Evolutionary conservation across 495 filamentous ascomycete species (phyloP).

Genomic region (Chaetomium cochliodes): DNA sequence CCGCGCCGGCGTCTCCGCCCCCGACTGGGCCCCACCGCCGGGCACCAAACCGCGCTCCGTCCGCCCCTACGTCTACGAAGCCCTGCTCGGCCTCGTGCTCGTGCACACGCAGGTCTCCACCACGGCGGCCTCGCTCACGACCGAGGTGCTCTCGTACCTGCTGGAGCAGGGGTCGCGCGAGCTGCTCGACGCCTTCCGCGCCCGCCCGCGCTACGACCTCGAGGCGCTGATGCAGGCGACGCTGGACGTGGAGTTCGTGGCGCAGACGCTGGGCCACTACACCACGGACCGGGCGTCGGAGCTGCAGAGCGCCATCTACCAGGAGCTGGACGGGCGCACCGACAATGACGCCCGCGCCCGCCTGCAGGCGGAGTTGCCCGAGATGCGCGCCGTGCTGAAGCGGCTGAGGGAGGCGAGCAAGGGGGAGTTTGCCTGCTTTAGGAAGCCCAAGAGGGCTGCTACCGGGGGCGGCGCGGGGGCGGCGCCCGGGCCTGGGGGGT

Average conservation of each 20-base stretch:
- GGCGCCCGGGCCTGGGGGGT: constrained; percentile 3
- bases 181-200: constrained; percentile 67
- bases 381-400: constrained; percentile 84
- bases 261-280: constrained; percentile 85
- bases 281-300: constrained; percentile 78
- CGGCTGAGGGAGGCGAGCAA: constrained; percentile 75
- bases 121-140: constrained; percentile 67
- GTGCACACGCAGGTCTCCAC: constrained; percentile 91
- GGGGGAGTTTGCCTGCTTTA: constrained; percentile 82
- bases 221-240: constrained; percentile 93
- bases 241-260: constrained; percentile 93
- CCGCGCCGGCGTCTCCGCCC: constrained; percentile 62
- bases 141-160: constrained; percentile 73
- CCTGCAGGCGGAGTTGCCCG: constrained; percentile 81
- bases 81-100: constrained; percentile 76
- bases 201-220: constrained; percentile 66
- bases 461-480: constrained; percentile 12
- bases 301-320: constrained; percentile 82
- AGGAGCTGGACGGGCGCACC: constrained; percentile 80
- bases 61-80: constrained; percentile 82
- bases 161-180: constrained; percentile 71
- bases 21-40: constrained; percentile 66
- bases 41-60: constrained; percentile 67
- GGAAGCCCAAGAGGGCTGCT: constrained; percentile 45
- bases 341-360: constrained; percentile 75